phyloP scores from a whole-genome alignment of 1,139 yeast species.

The Kodamaea alishanica region DNA sequence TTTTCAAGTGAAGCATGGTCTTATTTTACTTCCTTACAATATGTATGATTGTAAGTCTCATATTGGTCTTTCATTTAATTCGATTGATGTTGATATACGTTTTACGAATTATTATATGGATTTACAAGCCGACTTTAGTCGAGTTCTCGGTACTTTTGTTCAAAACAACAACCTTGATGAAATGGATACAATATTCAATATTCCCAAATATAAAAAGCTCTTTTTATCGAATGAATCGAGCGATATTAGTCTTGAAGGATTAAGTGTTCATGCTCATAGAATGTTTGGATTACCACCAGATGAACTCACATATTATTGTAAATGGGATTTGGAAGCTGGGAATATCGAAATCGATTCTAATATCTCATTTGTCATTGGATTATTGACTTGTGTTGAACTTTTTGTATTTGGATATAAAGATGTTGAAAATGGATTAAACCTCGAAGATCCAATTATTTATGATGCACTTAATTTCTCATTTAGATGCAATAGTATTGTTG shows the following conservation, averaged over 20 bases:
- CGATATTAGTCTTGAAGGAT: constrained; percentile 57
- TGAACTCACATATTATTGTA: constrained; percentile 83
- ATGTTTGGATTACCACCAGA: constrained; percentile 89
- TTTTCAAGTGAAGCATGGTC: constrained; percentile 67
- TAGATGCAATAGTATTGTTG: constrained; percentile 34
- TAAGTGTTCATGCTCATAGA: constrained; percentile 78
- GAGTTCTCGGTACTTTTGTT: constrained; percentile 38
- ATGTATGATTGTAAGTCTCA: constrained; percentile 65
- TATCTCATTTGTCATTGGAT: constrained; percentile 43
- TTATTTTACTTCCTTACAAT: constrained; percentile 67
- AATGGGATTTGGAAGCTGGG: constrained; percentile 82
- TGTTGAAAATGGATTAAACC: constrained; percentile 65
- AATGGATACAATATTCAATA: constrained; percentile 23
- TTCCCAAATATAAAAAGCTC: constrained; percentile 21
- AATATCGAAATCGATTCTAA: constrained; percentile 52
- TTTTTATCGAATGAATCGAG: constrained; percentile 14
- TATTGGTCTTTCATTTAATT: constrained; percentile 59
- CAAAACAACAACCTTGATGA: constrained; percentile 13
- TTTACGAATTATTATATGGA: constrained; percentile 95
- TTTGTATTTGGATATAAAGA: constrained; percentile 66
- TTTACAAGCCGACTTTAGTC: constrained; percentile 56
- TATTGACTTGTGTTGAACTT: constrained; percentile 42
- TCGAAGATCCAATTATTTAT: constrained; percentile 53
- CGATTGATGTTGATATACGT: constrained; percentile 71
- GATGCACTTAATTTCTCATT: constrained; percentile 67